Conservation (phyloP, 768 basidiomycete genomes). For the Chalciporus piperatus region DNA sequence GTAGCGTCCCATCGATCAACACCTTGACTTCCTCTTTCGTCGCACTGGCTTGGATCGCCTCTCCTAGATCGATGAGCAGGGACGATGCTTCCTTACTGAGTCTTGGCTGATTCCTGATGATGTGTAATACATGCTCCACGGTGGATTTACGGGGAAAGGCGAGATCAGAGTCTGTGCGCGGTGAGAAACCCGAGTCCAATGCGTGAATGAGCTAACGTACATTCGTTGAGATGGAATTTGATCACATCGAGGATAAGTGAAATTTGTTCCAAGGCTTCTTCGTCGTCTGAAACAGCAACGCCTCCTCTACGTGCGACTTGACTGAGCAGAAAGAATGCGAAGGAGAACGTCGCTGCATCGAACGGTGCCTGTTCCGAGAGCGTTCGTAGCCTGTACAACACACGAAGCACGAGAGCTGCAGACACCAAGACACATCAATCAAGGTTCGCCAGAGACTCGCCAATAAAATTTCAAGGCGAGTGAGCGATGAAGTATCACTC, state of each 20-base stretch:
- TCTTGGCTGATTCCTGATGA: constrained; percentile 74
- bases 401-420: constrained; percentile 74
- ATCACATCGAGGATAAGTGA: constrained; percentile 53
- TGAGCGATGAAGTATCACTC: not conserved
- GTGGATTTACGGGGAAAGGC: constrained; percentile 74
- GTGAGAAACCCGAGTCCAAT: constrained; percentile 3
- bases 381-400: constrained; percentile 80
- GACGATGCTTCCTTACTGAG: constrained; percentile 83
- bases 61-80: constrained; percentile 75
- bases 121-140: constrained; percentile 65
- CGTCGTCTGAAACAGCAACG: constrained; percentile 44
- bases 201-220: constrained; percentile 13
- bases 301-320: constrained; percentile 71
- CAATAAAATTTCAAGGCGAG: not conserved
- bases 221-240: constrained; percentile 32
- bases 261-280: constrained; percentile 78
- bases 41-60: constrained; percentile 68
- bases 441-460: not conserved
- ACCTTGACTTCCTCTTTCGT: constrained; percentile 59
- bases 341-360: constrained; percentile 83
- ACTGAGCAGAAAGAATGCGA: constrained; percentile 71
- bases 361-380: constrained; percentile 80
- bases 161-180: constrained; percentile 55
- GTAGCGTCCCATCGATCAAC: constrained; percentile 69
- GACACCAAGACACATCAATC: not conserved